Conservation (phyloP, 192 early-diverging fungal genomes). For the Coemansia sp. region DNA sequence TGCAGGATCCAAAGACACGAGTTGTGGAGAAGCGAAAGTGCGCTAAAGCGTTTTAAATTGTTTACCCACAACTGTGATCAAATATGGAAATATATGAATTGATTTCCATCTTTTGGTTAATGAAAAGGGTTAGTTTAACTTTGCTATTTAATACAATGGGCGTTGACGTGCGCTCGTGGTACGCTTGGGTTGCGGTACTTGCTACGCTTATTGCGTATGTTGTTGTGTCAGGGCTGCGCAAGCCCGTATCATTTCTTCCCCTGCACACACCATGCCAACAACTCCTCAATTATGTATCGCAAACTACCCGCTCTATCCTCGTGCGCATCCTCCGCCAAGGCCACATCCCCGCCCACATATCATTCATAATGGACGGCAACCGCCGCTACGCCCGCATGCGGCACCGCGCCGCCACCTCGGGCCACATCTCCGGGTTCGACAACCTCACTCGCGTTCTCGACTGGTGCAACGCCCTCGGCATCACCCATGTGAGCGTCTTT, state of each 20-base stretch:
- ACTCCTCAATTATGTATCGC: not conserved
- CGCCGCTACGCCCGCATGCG: constrained; percentile 79
- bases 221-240: constrained; percentile 10
- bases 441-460: constrained; percentile 82
- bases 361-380: constrained; percentile 99
- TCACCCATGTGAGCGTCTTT: constrained; percentile 87
- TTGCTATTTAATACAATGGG: not conserved
- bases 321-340: constrained; percentile 61
- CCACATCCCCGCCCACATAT: constrained; percentile 85
- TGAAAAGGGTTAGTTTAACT: not conserved
- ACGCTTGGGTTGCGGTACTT: not conserved
- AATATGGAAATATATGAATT: too few relatives aligned
- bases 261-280: not conserved
- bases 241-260: not conserved
- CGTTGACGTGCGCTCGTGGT: not conserved
- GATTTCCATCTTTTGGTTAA: not conserved
- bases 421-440: constrained; percentile 80
- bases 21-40: constrained; percentile 89
- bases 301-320: constrained; percentile 1
- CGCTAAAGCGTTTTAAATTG: constrained; percentile 75
- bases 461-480: constrained; percentile 83
- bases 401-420: constrained; percentile 56
- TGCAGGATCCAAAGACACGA: constrained; percentile 93
- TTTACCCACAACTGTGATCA: too few relatives aligned
- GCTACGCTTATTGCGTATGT: constrained; percentile 7